Percentiles rank a stretch among this genome's conserved stretches.
These are phyloP conservation scores for Phylloporus rhodoxanthus DNA, from an alignment of 768 basidiomycete species.

Conservation along the genomic window DNA sequence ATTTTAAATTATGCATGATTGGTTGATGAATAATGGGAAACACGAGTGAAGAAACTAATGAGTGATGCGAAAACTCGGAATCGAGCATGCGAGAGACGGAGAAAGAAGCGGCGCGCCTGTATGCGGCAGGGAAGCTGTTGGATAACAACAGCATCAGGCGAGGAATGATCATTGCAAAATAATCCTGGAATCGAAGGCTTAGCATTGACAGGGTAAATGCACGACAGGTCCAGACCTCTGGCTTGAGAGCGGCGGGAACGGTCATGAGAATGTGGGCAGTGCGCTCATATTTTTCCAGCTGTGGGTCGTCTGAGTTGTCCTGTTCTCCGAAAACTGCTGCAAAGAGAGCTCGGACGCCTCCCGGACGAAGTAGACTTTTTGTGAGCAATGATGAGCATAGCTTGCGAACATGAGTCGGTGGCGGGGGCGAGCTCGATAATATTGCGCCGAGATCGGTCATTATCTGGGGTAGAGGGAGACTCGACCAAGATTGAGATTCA, in stretches of 20 bases:
- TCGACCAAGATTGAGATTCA: constrained; percentile 15
- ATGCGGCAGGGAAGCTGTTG: constrained; percentile 30
- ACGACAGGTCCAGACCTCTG: constrained; percentile 41
- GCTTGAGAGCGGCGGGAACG: constrained; percentile 51
- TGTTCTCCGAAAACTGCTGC: constrained; percentile 65
- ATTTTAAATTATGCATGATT: constrained; percentile 29
- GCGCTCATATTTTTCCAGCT: constrained; percentile 68
- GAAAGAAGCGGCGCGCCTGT: constrained; percentile 62
- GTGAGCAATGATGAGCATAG: constrained; percentile 60
- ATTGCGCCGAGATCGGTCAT: constrained; percentile 61
- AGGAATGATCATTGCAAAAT: constrained; percentile 51
- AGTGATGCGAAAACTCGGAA: constrained; percentile 20
- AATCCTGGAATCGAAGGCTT: constrained; percentile 41
- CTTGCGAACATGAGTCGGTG: constrained; percentile 49
- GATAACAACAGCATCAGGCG: constrained; percentile 48
- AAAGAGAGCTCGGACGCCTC: constrained; percentile 66
- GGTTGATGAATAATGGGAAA: constrained; percentile 50
- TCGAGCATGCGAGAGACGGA: constrained; percentile 61
- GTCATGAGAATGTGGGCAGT: constrained; percentile 57
- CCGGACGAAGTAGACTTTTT: constrained; percentile 62
- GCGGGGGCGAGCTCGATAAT: constrained; percentile 39
- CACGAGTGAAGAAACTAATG: constrained; percentile 29
- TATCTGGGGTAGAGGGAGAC: constrained; percentile 59
- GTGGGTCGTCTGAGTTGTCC: constrained; percentile 44
- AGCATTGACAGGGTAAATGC: constrained; percentile 1